These are phyloP conservation scores for Saccharata proteae DNA, from an alignment of 2,329 filamentous ascomycete species.

Conservation along the genomic window DNA sequence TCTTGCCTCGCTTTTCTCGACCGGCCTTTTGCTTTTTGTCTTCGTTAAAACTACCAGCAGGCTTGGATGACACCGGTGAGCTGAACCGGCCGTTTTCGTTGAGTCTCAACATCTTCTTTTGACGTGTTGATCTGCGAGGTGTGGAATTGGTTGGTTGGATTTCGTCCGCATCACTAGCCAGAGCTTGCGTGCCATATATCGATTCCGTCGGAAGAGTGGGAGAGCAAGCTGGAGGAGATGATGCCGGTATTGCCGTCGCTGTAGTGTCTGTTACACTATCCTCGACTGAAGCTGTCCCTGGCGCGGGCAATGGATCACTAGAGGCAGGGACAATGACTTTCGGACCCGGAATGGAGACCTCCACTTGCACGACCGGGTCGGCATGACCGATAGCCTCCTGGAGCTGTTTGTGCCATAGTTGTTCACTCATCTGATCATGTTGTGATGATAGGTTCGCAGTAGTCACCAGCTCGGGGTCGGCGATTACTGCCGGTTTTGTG, in stretches of 20 bases:
- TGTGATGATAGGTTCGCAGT: too few species aligned
- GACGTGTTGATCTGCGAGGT: slow-evolving; percentile 13
- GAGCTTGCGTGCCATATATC: neutral
- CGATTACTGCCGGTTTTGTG: neutral
- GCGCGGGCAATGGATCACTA: too few species aligned
- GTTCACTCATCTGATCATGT: neutral
- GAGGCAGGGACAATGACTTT: neutral
- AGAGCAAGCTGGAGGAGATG: slow-evolving; percentile 2
- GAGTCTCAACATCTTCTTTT: slow-evolving; percentile 27
- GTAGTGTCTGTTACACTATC: neutral
- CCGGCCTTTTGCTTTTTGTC: slow-evolving; percentile 10
- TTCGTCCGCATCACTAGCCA: neutral
- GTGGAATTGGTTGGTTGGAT: neutral
- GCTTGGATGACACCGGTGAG: too few species aligned
- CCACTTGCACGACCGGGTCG: too few species aligned
- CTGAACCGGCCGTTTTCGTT: slow-evolving; percentile 35
- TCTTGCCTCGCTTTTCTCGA: slow-evolving; percentile 26
- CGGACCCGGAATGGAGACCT: neutral
- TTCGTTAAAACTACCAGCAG: slow-evolving; percentile 22
- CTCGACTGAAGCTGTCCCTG: neutral
- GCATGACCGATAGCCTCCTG: neutral
- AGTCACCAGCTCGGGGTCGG: neutral
- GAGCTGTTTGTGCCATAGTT: neutral
- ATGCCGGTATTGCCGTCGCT: neutral
- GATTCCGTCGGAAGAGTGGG: too few species aligned